Base-by-base conservation (phyloP, 2,329 filamentous ascomycete species). In the Beauveria australis region DNA sequence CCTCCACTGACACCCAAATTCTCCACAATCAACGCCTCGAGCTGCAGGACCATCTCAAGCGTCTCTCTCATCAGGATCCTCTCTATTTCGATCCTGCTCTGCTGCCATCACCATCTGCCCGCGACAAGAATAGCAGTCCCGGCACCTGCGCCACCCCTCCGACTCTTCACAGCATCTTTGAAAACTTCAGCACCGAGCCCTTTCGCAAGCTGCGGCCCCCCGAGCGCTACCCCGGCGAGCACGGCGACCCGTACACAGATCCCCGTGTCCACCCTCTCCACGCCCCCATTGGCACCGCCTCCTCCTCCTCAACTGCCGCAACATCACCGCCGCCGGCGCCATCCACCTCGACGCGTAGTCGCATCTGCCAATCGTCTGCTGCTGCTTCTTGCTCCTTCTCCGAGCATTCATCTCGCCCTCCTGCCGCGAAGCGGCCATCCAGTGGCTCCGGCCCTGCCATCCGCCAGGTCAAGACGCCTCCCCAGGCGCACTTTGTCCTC, bases 381-480 rank as follows among this genome's bases (percentile, higher is more conserved):
- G 44, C 26, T 19, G 40, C 48, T 14, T 16, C 24, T 16, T n/a
- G 10, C 19, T 37, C 24, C n/a, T 44, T 37, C 8, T 24, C 37
- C 16, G 26, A n/a, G 4, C 37, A 43, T 7, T 5, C 30, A 18
- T 49, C 58, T n/a, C 40, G 52, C 19, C 16, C 46, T 40, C 43
- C 53, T 33, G 33, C 37, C 26, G 52, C 47, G 8, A 40, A 47
- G 12, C 53, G 46, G 26, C 53, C 47, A 40, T 49, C 60, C 22
- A 60, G 70, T 56, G 71, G 73, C 62, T 73, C 71, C 64, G 59
- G 53, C 46, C 59, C 59, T 65, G 66, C 48, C 60, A 59, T 41
- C 56, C 66, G 44, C 61, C 57, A 28, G 56, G 67, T 59, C 67
- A 67, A 44, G 26, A 59, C 55, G 51, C 16, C 61, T 63, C n/a